Evolutionary conservation across 1,284 basidiomycete species (phyloP), one percentile per base, ranked within the genome.

Genomic region (Austroboletus niveus): DNA sequence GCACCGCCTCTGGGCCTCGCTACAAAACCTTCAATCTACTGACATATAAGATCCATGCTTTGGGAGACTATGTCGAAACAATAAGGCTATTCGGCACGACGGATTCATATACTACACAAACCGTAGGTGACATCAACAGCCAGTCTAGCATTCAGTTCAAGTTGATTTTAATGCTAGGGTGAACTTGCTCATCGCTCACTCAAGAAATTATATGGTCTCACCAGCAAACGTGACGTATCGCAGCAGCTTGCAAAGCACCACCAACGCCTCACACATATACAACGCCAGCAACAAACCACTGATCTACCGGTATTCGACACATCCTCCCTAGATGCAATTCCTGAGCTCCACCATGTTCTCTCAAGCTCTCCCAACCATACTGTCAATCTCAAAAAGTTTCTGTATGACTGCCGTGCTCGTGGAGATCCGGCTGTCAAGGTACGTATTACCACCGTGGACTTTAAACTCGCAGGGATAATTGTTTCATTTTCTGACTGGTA

Each of bases 1-100:
- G 9, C 20, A 22, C 12, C 17, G 8, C 20, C 38, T 6, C 17
- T 5, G 5, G 11, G 38, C n/a, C 44, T 35, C 20, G 20, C 8
- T 11, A 12, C 8, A 36, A 30, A 24, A 46, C 32, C 9, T 46
- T 46, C 17, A 46, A 53, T 8, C 34, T 53, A 0, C 3, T 2
- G 0, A 53, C 44, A 9, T 53, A 53, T n/a, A 51, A 51, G 8
- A 1, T 51, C 0, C 50, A 51, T 30, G 39, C 50, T 1, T 14
- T 51, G 1, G 50, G 52, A 2, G 44, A 53, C 14, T 53, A 53
- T 6, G 44, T 32, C 6, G 1, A 7, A 4, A 46, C 30, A 0
- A 46, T 50, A 11, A 4, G 17, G 5, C 5, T 9, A 15, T 40
- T 43, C 6, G 48, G 48, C 2, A 49, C 44, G 20, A 53, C 52